Conservation (phyloP, 192 early-diverging fungal species). For the Entomortierella beljakovae region DNA sequence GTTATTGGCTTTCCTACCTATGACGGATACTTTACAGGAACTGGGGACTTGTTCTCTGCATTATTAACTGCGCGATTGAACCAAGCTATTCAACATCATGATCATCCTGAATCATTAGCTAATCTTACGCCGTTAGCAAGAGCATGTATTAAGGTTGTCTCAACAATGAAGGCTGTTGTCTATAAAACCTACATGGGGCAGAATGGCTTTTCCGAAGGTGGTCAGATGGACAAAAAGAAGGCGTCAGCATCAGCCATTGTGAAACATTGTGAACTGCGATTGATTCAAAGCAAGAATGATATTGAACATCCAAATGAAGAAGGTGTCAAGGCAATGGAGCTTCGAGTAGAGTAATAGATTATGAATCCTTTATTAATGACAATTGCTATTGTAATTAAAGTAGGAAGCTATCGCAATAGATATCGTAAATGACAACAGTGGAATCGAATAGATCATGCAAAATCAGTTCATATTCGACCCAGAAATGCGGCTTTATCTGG, state of each 20-base stretch:
- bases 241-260: slow-evolving; percentile 56
- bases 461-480: too few species aligned
- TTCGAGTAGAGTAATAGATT: slow-evolving; percentile 6
- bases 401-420: too few species aligned
- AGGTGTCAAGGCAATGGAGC: slow-evolving; percentile 40
- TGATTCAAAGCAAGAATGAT: slow-evolving; percentile 74
- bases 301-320: slow-evolving; percentile 64
- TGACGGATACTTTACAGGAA: slow-evolving; percentile 87
- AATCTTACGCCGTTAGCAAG: slow-evolving; percentile 35
- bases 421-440: too few species aligned
- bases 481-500: not conserved
- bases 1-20: slow-evolving; percentile 81
- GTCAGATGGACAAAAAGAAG: slow-evolving; percentile 20
- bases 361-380: too few species aligned
- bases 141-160: slow-evolving; percentile 77
- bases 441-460: too few species aligned
- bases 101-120: not conserved
- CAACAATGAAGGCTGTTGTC: slow-evolving; percentile 78
- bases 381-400: too few species aligned
- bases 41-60: slow-evolving; percentile 90
- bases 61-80: slow-evolving; percentile 74
- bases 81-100: slow-evolving; percentile 33
- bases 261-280: slow-evolving; percentile 73
- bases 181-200: slow-evolving; percentile 67
- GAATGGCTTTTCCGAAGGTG: slow-evolving; percentile 7